These are phyloP conservation scores for Bocquillonia castaneifolia DNA, from an alignment of 441 rosid genomes.

Conservation along the genomic window DNA sequence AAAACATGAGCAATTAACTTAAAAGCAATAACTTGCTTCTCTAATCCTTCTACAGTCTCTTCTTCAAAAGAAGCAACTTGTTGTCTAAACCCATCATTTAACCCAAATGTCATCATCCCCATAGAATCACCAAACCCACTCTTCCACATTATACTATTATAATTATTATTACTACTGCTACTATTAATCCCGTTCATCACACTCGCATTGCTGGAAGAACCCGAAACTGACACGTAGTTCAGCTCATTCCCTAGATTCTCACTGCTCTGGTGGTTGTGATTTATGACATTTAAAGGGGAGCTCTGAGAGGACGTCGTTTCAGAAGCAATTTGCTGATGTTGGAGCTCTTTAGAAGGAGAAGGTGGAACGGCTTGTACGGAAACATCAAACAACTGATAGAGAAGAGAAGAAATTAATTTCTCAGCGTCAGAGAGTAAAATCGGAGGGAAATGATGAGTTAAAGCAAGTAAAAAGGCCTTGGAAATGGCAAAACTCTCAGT, in stretches of 20 bases:
- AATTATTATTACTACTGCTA: constrained; percentile 32
- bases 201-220: constrained; percentile 28
- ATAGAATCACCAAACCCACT: constrained; percentile 50
- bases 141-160: constrained; percentile 47
- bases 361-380: constrained; percentile 32
- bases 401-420: constrained; percentile 53
- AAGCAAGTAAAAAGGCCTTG: constrained; percentile 59
- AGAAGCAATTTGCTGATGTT: constrained; percentile 20
- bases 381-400: constrained; percentile 54
- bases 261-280: constrained; percentile 21
- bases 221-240: constrained; percentile 46
- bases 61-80: constrained; percentile 77
- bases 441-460: constrained; percentile 68
- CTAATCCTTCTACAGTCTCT: constrained; percentile 74
- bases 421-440: constrained; percentile 59
- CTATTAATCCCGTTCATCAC: constrained; percentile 36
- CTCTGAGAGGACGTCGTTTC: constrained; percentile 63
- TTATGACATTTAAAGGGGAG: constrained; percentile 50
- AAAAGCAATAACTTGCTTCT: constrained; percentile 82
- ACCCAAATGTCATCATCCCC: constrained; percentile 38
- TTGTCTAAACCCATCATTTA: constrained; percentile 50
- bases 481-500: constrained; percentile 43
- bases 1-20: constrained; percentile 71
- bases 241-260: constrained; percentile 55
- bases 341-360: constrained; percentile 35